Evolutionary conservation across 441 rosid species (phyloP), one percentile per base, ranked within the genome.

Genomic region (Macaranga tanarius): DNA sequence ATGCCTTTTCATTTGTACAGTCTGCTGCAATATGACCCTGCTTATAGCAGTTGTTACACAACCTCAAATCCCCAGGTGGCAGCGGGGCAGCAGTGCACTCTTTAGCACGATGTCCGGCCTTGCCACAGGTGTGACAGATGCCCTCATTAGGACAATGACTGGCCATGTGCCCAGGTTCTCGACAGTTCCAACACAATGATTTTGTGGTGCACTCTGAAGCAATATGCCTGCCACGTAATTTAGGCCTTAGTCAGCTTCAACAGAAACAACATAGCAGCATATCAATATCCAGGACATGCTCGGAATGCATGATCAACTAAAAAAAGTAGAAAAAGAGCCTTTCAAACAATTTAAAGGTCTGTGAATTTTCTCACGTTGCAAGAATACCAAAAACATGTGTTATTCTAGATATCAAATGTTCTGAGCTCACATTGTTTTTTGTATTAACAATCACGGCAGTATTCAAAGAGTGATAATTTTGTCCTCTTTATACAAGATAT

Each of bases 101-200:
- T 70, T 88, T 85, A 20, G 95, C 97, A 50, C 84, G 90, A 70
- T 91, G 97, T 45, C 97, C 95, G 26, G 85, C 83, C 83, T 90
- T 89, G 52, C 97, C 96, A 79, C 95, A 90, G 48, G 90, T 88
- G 82, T 92, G 97, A 82, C 95, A 92, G 80, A 90, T 85, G 81
- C 92, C 92, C 81, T 90, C 85, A 47, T 92, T 92, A 10, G 90
- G 88, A 66, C 96, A 92, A 75, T 77, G 78, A 76, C 82, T 82
- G 65, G 93, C 88, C 83, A 86, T 86, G 82, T 91, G 97, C 40
- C 95, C 93, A 22, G 93, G 89, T 69, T 89, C 95, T 56, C 92
- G 82, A 60, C 95, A 91, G 71, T 88, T 91, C 95, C 95, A 91
- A 62, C 97, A 91, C 54, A 89, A 58, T 0, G 88, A 87, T 72